Conservation (phyloP, 805 yeast genomes). For the Candida qinlingensis region DNA sequence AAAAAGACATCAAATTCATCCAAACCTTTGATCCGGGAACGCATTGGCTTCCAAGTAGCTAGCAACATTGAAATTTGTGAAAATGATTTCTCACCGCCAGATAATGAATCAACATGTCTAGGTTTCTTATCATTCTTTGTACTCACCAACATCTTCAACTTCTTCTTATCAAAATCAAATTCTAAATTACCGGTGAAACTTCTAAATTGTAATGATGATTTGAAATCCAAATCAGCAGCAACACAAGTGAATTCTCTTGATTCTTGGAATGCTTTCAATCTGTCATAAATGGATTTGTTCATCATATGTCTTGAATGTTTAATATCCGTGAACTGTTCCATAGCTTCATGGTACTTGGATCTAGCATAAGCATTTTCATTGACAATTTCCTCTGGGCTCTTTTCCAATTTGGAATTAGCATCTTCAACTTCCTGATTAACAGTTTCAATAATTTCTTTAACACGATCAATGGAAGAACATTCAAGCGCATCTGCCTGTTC, state of each 20-base stretch:
- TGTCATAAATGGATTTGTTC: constrained; percentile 34
- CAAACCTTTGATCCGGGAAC: constrained; percentile 77
- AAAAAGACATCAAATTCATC: constrained; percentile 97
- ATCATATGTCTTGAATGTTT: constrained; percentile 28
- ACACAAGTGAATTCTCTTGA: constrained; percentile 37
- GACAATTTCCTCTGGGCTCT: constrained; percentile 51
- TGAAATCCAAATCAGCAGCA: constrained; percentile 52
- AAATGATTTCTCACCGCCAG: constrained; percentile 96
- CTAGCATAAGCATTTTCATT: constrained; percentile 40
- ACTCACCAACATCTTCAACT: constrained; percentile 54
- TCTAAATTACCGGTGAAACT: constrained; percentile 69
- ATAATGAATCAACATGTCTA: constrained; percentile 74
- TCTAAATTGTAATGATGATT: constrained; percentile 54
- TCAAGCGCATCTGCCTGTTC: constrained; percentile 39
- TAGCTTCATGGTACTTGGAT: constrained; percentile 37
- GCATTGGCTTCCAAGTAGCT: constrained; percentile 92
- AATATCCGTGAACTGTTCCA: constrained; percentile 33
- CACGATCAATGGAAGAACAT: constrained; percentile 40
- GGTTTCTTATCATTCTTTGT: constrained; percentile 53
- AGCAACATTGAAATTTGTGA: constrained; percentile 83
- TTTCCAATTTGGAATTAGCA: constrained; percentile 50
- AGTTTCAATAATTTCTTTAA: constrained; percentile 42
- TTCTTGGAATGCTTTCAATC: constrained; percentile 38
- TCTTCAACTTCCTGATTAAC: constrained; percentile 42
- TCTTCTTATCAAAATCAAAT: constrained; percentile 50